Percentiles rank a stretch among this genome's conserved stretches.
phyloP scores from a whole-genome alignment of 2,329 filamentous ascomycete genomes.

The Clonostachys byssicola region DNA sequence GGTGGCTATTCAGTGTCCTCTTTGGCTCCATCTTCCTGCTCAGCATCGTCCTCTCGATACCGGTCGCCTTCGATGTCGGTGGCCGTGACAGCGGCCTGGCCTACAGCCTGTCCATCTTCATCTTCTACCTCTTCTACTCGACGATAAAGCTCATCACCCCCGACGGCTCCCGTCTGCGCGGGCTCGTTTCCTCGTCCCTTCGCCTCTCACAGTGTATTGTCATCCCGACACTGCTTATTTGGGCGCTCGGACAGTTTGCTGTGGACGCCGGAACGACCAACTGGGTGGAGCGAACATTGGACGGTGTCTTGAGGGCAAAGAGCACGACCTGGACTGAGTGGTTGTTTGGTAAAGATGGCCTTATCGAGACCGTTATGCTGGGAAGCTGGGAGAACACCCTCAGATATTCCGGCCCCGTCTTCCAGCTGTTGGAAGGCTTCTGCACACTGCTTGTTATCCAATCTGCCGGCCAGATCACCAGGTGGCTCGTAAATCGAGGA shows the following conservation, averaged over 20 bases:
- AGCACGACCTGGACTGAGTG: slow-evolving; percentile 72
- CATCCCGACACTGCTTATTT: slow-evolving; percentile 83
- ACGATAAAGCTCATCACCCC: slow-evolving; percentile 76
- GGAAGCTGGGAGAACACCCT: slow-evolving; percentile 86
- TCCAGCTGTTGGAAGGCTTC: slow-evolving; percentile 93
- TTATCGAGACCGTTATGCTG: slow-evolving; percentile 76
- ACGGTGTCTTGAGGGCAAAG: slow-evolving; percentile 56
- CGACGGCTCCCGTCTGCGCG: slow-evolving; percentile 71
- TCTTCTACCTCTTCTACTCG: slow-evolving; percentile 89
- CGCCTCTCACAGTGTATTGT: slow-evolving; percentile 81
- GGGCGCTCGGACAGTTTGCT: slow-evolving; percentile 92
- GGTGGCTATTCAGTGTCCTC: slow-evolving; percentile 72
- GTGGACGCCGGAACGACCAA: slow-evolving; percentile 74
- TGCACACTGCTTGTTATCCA: slow-evolving; percentile 96
- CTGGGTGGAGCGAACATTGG: slow-evolving; percentile 81
- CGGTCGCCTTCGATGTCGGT: slow-evolving; percentile 96
- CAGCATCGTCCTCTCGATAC: slow-evolving; percentile 91
- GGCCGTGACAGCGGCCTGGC: slow-evolving; percentile 90
- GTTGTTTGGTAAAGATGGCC: slow-evolving; percentile 81
- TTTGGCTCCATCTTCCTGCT: slow-evolving; percentile 83
- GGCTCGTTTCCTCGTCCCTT: slow-evolving; percentile 64
- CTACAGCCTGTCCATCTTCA: slow-evolving; percentile 84
- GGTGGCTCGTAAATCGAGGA: slow-evolving; percentile 90
- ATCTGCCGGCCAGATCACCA: slow-evolving; percentile 86
- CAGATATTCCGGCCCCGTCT: slow-evolving; percentile 87